A percentile compares a stretch with the other conserved stretches of the same genome.
Conservation (phyloP, 2,329 filamentous ascomycete genomes). For the Calonectria naviculata region DNA sequence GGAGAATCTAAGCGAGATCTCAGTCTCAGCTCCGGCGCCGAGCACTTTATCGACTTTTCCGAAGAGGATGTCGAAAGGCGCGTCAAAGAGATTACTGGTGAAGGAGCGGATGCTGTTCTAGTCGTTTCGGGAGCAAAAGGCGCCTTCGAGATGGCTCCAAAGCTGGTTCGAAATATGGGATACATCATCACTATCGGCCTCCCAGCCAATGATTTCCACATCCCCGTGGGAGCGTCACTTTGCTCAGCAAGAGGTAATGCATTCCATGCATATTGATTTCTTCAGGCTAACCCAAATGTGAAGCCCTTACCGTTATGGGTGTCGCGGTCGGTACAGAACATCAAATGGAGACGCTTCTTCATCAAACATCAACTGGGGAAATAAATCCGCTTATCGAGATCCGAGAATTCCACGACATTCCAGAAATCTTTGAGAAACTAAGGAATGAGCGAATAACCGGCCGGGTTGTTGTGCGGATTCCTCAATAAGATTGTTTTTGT, state of each 20-base stretch:
- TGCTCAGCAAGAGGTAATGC: conserved; percentile 35
- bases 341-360: conserved; percentile 29
- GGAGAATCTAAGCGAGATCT: conserved; percentile 35
- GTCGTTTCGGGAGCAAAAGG: conserved; percentile 41
- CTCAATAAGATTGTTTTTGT: background rate
- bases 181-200: conserved; percentile 39
- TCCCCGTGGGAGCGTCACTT: conserved; percentile 38
- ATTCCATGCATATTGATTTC: fast-evolving
- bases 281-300: background rate
- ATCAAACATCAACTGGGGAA: background rate
- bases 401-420: conserved; percentile 18
- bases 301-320: conserved; percentile 30
- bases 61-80: conserved; percentile 31
- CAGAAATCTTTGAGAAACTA: conserved; percentile 14
- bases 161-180: conserved; percentile 39
- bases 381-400: conserved; percentile 21
- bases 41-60: conserved; percentile 42
- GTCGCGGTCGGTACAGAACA: conserved; percentile 33
- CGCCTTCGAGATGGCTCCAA: conserved; percentile 37
- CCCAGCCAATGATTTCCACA: conserved; percentile 39
- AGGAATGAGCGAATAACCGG: conserved; percentile 24
- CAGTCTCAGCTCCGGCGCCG: conserved; percentile 36
- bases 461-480: conserved; percentile 30
- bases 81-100: conserved; percentile 37
- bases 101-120: conserved; percentile 41